Evolutionary conservation across 225 moss, liverwort and hornwort genomes (phyloP).

Genomic region (Lunularia cruciata): DNA sequence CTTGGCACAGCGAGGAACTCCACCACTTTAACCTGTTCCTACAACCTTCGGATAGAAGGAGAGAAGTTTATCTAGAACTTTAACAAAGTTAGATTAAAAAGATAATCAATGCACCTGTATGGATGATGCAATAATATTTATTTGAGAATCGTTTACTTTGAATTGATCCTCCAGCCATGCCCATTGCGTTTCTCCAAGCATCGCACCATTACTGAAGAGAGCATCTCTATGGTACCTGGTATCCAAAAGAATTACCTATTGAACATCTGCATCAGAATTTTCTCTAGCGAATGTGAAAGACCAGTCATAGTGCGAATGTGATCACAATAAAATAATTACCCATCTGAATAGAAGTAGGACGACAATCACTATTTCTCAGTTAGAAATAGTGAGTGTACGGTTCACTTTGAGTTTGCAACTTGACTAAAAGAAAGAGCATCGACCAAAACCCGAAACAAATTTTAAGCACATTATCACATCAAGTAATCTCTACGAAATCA

Average conservation of each 20-base stretch:
- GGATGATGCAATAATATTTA: constrained; percentile 84
- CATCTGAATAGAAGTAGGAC: background rate
- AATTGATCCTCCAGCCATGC: constrained; percentile 83
- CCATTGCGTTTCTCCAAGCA: constrained; percentile 90
- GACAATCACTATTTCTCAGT: no score
- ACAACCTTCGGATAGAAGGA: no score
- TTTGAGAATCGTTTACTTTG: constrained; percentile 66
- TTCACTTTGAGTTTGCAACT: no score
- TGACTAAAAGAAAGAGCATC: no score
- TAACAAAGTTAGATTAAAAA: no score
- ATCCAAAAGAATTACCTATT: constrained; percentile 95
- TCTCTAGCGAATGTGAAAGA: no score
- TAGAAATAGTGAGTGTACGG: no score
- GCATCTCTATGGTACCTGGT: constrained; percentile 96
- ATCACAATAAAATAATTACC: background rate
- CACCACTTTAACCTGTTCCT: background rate
- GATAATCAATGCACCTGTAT: constrained; percentile 66
- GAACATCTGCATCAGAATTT: constrained; percentile 54
- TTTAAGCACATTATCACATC: no score
- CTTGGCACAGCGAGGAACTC: background rate
- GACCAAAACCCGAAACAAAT: no score
- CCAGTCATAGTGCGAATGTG: no score
- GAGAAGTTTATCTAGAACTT: no score
- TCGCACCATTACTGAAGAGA: constrained; percentile 66
- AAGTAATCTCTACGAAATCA: no score